Evolutionary conservation across 352 stramenopile species (phyloP).

Genomic region (Phytophthora cryptogea): DNA sequence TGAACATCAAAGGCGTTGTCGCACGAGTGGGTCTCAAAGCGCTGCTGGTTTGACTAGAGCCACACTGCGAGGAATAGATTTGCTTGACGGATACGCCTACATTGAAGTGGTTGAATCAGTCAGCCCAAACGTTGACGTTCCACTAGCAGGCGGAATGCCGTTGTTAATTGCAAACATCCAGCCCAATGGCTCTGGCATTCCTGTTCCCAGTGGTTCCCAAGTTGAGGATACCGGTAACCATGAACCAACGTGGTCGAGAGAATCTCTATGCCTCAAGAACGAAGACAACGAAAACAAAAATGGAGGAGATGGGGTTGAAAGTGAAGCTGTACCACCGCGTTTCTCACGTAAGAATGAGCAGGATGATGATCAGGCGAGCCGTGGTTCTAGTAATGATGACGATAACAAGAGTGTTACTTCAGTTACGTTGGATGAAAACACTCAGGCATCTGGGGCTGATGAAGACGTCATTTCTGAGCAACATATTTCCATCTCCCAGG

Average conservation of each 20-base stretch:
- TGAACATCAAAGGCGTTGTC: not conserved
- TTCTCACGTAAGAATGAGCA: not conserved
- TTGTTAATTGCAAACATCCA: not conserved
- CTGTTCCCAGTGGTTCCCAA: not conserved
- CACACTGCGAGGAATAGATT: constrained; percentile 15
- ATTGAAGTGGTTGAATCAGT: constrained; percentile 37
- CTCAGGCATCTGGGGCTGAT: not conserved
- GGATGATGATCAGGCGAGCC: not conserved
- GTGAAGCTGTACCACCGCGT: not conserved
- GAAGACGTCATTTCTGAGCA: not conserved
- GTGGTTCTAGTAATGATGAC: not conserved
- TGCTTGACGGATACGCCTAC: constrained; percentile 42
- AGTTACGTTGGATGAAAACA: not conserved
- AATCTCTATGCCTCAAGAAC: not conserved
- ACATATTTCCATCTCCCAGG: not conserved
- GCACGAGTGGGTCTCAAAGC: not conserved
- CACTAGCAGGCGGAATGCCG: not conserved
- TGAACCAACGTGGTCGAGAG: not conserved
- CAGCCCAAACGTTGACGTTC: not conserved
- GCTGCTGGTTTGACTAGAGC: not conserved
- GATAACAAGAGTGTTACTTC: not conserved
- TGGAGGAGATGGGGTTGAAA: not conserved
- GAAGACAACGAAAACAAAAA: no score
- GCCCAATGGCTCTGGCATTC: not conserved
- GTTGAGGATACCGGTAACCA: not conserved